phyloP scores from a whole-genome alignment of 208 protist species.

The Acanthamoeba culbertsoni region DNA sequence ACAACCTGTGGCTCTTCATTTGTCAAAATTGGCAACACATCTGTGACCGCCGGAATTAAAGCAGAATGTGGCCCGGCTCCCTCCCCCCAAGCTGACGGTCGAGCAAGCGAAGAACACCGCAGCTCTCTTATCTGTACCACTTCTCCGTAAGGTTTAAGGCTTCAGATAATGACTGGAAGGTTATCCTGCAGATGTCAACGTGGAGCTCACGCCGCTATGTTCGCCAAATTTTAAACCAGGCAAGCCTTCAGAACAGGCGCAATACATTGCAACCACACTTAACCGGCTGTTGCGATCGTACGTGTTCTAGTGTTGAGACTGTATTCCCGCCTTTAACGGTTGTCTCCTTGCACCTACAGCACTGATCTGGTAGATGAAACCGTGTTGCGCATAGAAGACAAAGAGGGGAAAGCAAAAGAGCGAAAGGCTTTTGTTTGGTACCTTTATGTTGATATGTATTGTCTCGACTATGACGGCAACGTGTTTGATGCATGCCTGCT shows the following conservation, averaged over 20 bases:
- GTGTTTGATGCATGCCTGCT: constrained; percentile 66
- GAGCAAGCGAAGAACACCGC: not conserved
- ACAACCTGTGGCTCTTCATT: constrained; percentile 67
- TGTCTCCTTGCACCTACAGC: not conserved
- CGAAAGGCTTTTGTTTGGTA: constrained; percentile 63
- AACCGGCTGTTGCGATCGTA: constrained; percentile 52
- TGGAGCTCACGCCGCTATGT: constrained; percentile 70
- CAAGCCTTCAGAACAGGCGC: constrained; percentile 65
- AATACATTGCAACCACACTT: constrained; percentile 46
- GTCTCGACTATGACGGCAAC: constrained; percentile 74
- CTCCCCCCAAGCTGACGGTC: not conserved
- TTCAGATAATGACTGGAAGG: not conserved
- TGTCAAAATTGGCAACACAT: constrained; percentile 73
- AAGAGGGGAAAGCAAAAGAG: not conserved
- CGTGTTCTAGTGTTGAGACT: not conserved
- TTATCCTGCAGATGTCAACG: constrained; percentile 66
- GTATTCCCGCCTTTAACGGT: not conserved
- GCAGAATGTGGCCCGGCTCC: constrained; percentile 61
- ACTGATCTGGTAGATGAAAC: not conserved
- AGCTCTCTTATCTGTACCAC: not conserved
- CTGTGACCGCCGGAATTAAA: constrained; percentile 63
- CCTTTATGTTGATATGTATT: constrained; percentile 74
- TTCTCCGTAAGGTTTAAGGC: not conserved
- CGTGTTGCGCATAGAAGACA: constrained; percentile 32
- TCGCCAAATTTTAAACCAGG: constrained; percentile 61